Conservation (phyloP, 352 stramenopile species). For the Globisporangium ultimum region DNA sequence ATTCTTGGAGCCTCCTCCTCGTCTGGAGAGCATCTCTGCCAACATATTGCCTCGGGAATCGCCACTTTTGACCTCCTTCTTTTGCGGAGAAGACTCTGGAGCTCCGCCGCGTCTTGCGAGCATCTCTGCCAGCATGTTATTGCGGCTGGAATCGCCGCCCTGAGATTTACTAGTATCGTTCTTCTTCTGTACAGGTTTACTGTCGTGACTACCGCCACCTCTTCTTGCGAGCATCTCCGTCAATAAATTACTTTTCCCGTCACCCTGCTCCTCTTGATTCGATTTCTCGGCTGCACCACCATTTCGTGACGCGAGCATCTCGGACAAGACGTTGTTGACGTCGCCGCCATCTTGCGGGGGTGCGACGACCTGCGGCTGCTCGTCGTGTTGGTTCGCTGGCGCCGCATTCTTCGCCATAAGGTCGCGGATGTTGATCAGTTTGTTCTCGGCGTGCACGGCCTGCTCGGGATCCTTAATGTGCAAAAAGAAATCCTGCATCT, state of each 20-base stretch:
- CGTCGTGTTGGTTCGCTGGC: conserved; percentile 6
- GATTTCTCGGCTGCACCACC: background rate
- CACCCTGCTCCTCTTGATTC: conserved; percentile 16
- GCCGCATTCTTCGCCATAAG: conserved; percentile 30
- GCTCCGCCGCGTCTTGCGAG: conserved; percentile 21
- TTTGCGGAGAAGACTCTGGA: conserved; percentile 15
- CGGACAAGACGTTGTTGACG: conserved; percentile 19
- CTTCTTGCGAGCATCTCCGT: conserved; percentile 18
- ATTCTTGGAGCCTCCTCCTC: conserved; percentile 6
- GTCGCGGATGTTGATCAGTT: conserved; percentile 59
- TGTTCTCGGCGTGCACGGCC: conserved; percentile 31
- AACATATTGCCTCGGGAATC: conserved; percentile 25
- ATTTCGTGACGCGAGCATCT: conserved; percentile 16
- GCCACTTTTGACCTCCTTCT: conserved; percentile 11
- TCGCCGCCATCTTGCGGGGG: background rate
- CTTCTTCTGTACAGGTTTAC: background rate
- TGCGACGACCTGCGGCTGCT: conserved; percentile 4
- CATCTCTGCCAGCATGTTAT: conserved; percentile 27
- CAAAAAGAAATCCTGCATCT: conserved; percentile 55
- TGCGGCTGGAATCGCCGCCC: conserved; percentile 1
- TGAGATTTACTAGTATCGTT: no score
- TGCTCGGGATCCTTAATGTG: conserved; percentile 40
- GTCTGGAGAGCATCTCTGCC: conserved; percentile 32
- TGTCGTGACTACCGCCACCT: background rate
- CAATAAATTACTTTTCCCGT: conserved; percentile 7